Percentiles rank a stretch among this genome's conserved stretches.
Conservation (phyloP, 306 rosid genomes). For the Glycine latifolia region DNA sequence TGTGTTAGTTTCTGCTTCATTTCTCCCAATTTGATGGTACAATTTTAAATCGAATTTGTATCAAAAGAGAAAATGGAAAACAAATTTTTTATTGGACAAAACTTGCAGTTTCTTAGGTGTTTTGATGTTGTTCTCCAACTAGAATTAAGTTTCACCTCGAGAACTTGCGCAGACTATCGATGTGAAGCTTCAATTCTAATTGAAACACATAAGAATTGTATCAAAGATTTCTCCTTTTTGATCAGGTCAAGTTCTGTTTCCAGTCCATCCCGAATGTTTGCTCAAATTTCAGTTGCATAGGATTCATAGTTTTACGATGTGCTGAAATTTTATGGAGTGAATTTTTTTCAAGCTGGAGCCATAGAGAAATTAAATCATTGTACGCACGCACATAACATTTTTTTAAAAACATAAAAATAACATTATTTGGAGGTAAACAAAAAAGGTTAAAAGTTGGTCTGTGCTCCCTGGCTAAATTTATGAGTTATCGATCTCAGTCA, state of each 20-base stretch:
- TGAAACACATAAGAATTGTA: neutral
- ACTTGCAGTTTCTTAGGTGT: neutral
- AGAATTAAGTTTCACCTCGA: neutral
- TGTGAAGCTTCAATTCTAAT: neutral
- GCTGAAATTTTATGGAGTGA: neutral
- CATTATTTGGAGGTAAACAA: slow-evolving; percentile 11
- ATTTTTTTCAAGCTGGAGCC: neutral
- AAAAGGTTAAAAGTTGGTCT: neutral
- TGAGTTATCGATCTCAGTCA: slow-evolving; percentile 34
- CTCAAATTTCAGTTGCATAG: neutral
- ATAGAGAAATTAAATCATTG: slow-evolving; percentile 7
- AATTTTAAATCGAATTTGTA: slow-evolving; percentile 1
- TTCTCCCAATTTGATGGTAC: slow-evolving; percentile 2
- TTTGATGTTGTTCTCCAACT: neutral
- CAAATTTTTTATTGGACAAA: neutral
- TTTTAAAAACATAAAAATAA: slow-evolving; percentile 10
- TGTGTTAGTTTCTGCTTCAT: slow-evolving; percentile 1
- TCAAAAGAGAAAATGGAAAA: slow-evolving; percentile 5
- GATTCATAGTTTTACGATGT: slow-evolving; percentile 16
- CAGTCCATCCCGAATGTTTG: neutral
- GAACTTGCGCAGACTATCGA: neutral
- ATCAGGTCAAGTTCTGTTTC: slow-evolving; percentile 11
- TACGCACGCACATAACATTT: neutral
- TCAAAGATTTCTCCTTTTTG: neutral
- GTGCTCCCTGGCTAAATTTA: slow-evolving; percentile 16